Percentiles rank a stretch among this genome's conserved stretches.
phyloP scores from a whole-genome alignment of 306 rosid genomes.

The Canavalia gladiata region DNA sequence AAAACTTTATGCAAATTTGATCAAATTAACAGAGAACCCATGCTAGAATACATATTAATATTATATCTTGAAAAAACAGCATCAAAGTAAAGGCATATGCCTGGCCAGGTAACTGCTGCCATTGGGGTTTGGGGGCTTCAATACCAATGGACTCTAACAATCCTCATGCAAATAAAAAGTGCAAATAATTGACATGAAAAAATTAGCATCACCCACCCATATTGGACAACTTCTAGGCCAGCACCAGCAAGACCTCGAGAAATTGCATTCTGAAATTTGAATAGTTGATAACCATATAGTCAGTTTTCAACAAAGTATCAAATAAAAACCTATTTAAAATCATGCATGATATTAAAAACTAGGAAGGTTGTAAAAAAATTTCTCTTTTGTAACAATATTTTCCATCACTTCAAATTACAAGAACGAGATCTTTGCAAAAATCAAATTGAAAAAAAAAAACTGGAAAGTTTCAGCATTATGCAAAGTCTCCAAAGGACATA shows the following conservation, averaged over 20 bases:
- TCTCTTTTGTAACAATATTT: constrained; percentile 27
- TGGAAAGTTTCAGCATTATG: constrained; percentile 24
- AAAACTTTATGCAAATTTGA: constrained; percentile 3
- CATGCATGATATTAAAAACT: constrained; percentile 15
- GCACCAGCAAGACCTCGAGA: constrained; percentile 83
- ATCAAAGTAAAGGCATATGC: constrained; percentile 33
- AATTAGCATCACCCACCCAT: constrained; percentile 73
- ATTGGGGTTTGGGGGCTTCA: constrained; percentile 5
- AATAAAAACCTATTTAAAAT: constrained; percentile 34
- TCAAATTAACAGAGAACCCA: constrained; percentile 10
- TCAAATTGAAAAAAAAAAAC: constrained; percentile 11
- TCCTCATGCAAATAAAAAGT: constrained; percentile 24
- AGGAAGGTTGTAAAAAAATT: constrained; percentile 26
- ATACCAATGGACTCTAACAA: constrained; percentile 7
- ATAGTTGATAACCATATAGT: constrained; percentile 45
- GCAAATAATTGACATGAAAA: constrained; percentile 11
- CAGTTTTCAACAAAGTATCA: constrained; percentile 37
- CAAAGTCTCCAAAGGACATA: constrained; percentile 26
- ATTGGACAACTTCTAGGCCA: constrained; percentile 86
- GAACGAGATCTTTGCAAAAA: constrained; percentile 21
- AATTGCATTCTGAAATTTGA: constrained; percentile 79
- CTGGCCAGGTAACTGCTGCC: constrained; percentile 29
- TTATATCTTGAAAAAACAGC: constrained; percentile 6
- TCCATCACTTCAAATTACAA: constrained; percentile 33
- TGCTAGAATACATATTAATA: constrained; percentile 6